These are phyloP conservation scores for Rhodotorula glutinis DNA, from an alignment of 1,284 basidiomycete species.

Conservation along the genomic window DNA sequence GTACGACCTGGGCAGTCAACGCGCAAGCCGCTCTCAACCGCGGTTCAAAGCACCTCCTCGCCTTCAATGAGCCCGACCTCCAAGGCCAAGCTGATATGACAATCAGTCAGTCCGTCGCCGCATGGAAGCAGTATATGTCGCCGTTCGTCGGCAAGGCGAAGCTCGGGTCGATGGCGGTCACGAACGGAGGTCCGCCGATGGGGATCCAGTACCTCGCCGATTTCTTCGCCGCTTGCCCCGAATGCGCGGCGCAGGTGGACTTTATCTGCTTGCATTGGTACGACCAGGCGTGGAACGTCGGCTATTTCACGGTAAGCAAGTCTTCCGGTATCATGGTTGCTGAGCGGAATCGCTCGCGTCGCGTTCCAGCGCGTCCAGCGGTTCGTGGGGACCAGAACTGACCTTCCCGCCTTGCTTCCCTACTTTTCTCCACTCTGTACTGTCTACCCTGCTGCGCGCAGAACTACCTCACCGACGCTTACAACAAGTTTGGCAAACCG, in stretches of 20 bases:
- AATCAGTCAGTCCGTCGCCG: slow-evolving; percentile 16
- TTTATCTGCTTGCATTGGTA: slow-evolving; percentile 30
- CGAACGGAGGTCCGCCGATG: slow-evolving; percentile 27
- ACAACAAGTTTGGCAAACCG: slow-evolving; percentile 9
- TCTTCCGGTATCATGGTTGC: too few species aligned
- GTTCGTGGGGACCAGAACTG: too few species aligned
- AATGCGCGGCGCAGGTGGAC: slow-evolving; percentile 16
- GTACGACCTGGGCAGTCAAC: neutral
- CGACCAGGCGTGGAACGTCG: slow-evolving; percentile 11
- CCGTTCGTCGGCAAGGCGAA: slow-evolving; percentile 28
- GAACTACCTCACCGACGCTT: slow-evolving; percentile 18
- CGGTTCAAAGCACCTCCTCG: slow-evolving; percentile 11
- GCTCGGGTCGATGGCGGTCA: slow-evolving; percentile 39
- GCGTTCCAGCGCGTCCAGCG: neutral
- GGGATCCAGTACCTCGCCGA: slow-evolving; percentile 23
- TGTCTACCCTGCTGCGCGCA: too few species aligned
- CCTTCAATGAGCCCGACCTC: slow-evolving; percentile 37
- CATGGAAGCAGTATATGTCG: slow-evolving; percentile 35
- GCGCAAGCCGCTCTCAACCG: slow-evolving; percentile 1
- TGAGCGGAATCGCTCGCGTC: too few species aligned
- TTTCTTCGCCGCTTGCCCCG: slow-evolving; percentile 23
- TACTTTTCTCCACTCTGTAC: too few species aligned
- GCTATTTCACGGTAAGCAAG: neutral
- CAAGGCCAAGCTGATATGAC: slow-evolving; percentile 31
- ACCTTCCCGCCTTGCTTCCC: too few species aligned